These are phyloP conservation scores for Suillus plorans DNA, from an alignment of 768 basidiomycete species.

Conservation along the genomic window DNA sequence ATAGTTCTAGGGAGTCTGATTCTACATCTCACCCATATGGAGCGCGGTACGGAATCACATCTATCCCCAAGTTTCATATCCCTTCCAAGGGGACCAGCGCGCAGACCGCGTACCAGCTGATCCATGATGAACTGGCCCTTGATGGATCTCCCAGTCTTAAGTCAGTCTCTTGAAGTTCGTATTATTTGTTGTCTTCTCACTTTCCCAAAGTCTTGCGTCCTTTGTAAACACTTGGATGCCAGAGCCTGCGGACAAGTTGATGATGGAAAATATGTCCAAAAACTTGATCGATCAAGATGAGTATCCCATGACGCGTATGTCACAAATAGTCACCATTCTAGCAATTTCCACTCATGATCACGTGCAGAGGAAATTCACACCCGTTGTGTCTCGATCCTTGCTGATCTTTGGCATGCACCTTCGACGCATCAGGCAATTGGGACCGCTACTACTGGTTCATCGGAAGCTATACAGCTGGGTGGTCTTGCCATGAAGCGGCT, in stretches of 20 bases:
- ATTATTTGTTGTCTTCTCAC: conserved; percentile 3
- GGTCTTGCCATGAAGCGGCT: conserved; percentile 70
- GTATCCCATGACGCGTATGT: conserved; percentile 56
- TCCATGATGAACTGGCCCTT: conserved; percentile 62
- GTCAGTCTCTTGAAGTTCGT: conserved; percentile 9
- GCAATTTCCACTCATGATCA: background rate
- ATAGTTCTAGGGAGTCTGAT: conserved; percentile 29
- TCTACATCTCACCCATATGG: conserved; percentile 49
- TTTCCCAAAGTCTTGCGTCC: conserved; percentile 46
- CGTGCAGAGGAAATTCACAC: conserved; percentile 41
- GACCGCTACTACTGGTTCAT: conserved; percentile 69
- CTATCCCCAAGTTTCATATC: conserved; percentile 69
- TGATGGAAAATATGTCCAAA: conserved; percentile 64
- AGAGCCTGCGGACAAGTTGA: conserved; percentile 48
- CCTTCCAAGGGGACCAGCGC: conserved; percentile 59
- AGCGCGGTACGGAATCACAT: conserved; percentile 62
- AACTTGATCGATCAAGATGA: conserved; percentile 73
- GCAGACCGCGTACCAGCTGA: conserved; percentile 53
- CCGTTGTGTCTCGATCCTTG: conserved; percentile 54
- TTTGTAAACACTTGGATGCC: conserved; percentile 72
- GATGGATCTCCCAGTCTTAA: conserved; percentile 59
- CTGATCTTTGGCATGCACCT: conserved; percentile 69
- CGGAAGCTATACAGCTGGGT: conserved; percentile 72
- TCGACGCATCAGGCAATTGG: conserved; percentile 55
- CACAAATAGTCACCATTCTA: background rate